Conservation (phyloP, 805 yeast genomes). For the Danielozyma ontarioensis region DNA sequence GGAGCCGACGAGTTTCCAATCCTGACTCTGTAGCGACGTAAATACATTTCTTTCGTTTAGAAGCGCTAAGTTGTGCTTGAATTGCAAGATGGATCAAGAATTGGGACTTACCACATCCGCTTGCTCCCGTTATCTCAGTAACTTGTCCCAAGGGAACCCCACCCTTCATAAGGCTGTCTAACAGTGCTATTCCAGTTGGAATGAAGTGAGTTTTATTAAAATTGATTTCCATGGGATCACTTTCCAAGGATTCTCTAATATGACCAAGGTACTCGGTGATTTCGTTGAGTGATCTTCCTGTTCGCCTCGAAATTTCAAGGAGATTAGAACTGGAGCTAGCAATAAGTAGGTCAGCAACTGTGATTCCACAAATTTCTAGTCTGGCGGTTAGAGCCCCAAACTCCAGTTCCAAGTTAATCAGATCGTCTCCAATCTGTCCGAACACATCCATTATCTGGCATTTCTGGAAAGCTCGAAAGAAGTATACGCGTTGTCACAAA, state of each 20-base stretch:
- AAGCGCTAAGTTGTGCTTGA: conserved; percentile 40
- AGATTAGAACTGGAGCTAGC: conserved; percentile 8
- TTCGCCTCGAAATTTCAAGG: conserved; percentile 13
- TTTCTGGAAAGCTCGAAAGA: too few species aligned
- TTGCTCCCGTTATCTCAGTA: conserved; percentile 78
- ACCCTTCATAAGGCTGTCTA: conserved; percentile 7
- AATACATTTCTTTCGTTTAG: conserved; percentile 24
- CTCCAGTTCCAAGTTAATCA: conserved; percentile 5
- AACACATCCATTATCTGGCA: conserved; percentile 25
- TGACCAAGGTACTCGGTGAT: conserved; percentile 15
- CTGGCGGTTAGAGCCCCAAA: conserved; percentile 12
- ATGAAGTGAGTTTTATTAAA: background rate
- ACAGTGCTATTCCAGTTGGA: conserved; percentile 4
- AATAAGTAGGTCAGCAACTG: conserved; percentile 19
- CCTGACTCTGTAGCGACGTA: conserved; percentile 76
- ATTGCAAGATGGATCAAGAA: conserved; percentile 62
- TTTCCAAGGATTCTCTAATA: too few species aligned
- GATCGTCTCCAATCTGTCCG: conserved; percentile 14
- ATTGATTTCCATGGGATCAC: too few species aligned
- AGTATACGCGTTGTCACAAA: too few species aligned
- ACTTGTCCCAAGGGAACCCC: conserved; percentile 9
- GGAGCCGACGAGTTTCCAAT: conserved; percentile 59
- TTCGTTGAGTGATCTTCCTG: conserved; percentile 23
- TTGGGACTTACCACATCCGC: conserved; percentile 86
- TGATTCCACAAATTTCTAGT: conserved; percentile 18